Evolutionary conservation across 2,329 filamentous ascomycete species (phyloP).

Genomic region (Calonectria pseudoturangicola): DNA sequence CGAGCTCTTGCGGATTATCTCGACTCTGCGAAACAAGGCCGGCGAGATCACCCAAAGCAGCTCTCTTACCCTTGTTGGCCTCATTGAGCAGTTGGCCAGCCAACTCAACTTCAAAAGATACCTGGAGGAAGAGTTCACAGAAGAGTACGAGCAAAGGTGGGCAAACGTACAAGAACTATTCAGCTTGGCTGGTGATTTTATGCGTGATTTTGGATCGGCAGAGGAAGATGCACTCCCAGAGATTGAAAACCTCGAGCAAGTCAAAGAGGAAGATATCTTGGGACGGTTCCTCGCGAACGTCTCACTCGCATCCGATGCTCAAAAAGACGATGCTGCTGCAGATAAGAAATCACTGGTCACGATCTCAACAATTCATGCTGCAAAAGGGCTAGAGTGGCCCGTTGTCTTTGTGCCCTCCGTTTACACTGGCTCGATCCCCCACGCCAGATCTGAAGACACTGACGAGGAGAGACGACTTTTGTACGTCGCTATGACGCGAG

Average conservation of each 20-base stretch:
- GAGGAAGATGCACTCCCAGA: slow-evolving; percentile 77
- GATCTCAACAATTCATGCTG: slow-evolving; percentile 96
- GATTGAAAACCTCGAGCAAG: slow-evolving; percentile 83
- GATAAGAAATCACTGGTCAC: slow-evolving; percentile 81
- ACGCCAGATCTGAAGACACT: slow-evolving; percentile 87
- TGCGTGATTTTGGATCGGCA: slow-evolving; percentile 62
- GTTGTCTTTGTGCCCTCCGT: slow-evolving; percentile 94
- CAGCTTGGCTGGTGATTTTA: slow-evolving; percentile 84
- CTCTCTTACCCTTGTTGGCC: slow-evolving; percentile 64
- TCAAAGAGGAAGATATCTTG: slow-evolving; percentile 77
- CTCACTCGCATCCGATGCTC: slow-evolving; percentile 86
- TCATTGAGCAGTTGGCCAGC: slow-evolving; percentile 73
- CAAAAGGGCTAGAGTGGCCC: slow-evolving; percentile 97
- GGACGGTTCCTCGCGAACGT: slow-evolving; percentile 93
- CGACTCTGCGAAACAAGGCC: slow-evolving; percentile 56
- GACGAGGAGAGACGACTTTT: slow-evolving; percentile 92
- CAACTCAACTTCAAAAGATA: slow-evolving; percentile 85
- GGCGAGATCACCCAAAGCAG: slow-evolving; percentile 54
- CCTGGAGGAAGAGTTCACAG: slow-evolving; percentile 80
- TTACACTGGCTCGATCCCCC: slow-evolving; percentile 93
- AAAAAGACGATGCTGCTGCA: slow-evolving; percentile 76
- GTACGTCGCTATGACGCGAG: slow-evolving; percentile 97
- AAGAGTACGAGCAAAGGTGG: slow-evolving; percentile 88
- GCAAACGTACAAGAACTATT: slow-evolving; percentile 94
- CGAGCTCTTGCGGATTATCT: slow-evolving; percentile 68